Evolutionary conservation across 2,329 filamentous ascomycete genomes (phyloP), one percentile per base, ranked within the genome.

Genomic region (Diaporthe sp.): DNA sequence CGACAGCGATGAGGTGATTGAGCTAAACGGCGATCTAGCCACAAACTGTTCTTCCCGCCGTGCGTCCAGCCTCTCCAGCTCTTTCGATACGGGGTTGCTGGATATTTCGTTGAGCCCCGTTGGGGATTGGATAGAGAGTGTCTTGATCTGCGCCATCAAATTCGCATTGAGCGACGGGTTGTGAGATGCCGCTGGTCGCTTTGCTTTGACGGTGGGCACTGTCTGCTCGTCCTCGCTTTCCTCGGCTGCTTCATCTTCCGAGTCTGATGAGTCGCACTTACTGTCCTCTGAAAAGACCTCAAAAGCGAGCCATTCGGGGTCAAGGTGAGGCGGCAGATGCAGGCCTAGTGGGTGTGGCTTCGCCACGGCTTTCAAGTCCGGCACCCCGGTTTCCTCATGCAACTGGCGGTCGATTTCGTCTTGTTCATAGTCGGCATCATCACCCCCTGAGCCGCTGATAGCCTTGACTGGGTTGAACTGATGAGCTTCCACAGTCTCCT

Each of bases 281-380:
- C 88, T 86, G 4, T 91, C 88, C 79, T 94, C 92, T 22, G 91
- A 90, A 81, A 93, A 97, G 1, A 98, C 94, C 82, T 98, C 95
- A 22, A 98, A 91, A 0, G 96, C 96, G 78, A 98, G 90, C 96
- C 96, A 98, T 83, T 98, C 96, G 0, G 94, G 92, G 79, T 98
- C 96, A 0, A 98, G 87, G 76, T 95, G 93, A 1, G 88, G 87
- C 0, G 95, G 95, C 3, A 98, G 86, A 15, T 87, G 86, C 89
- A 91, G 93, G 10, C 85, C 77, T 28, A 15, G 73, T 37, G 42
- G 63, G 25, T 68, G 74, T 20, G 76, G 80, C 58, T 73, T 74
- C 34, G 49, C 37, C 58, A 65, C 71, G 25, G 58, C 25, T 12
- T 55, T 65, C 7, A 4, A 13, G 10, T 78, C 70, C 12, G 76